These are phyloP conservation scores for Stagonosporopsis cucurbitacearum DNA, from an alignment of 2,329 filamentous ascomycete species.

Conservation along the genomic window DNA sequence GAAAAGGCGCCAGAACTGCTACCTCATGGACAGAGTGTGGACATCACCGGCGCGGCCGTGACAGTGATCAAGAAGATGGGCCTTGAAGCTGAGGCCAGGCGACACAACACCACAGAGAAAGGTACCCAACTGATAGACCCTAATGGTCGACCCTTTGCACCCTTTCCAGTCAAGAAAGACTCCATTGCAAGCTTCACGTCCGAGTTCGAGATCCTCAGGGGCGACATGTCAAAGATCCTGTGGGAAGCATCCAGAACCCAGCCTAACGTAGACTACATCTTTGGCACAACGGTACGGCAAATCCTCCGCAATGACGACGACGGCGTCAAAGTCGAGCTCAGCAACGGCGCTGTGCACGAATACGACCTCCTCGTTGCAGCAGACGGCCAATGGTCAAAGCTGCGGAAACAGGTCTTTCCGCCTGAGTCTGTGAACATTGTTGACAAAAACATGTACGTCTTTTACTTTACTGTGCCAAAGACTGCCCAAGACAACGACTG, in stretches of 20 bases:
- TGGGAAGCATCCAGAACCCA: constrained; percentile 14
- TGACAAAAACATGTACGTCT: constrained; percentile 36
- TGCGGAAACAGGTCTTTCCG: constrained; percentile 38
- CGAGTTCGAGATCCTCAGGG: constrained; percentile 41
- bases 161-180: constrained; percentile 26
- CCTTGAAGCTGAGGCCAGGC: constrained; percentile 45
- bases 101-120: constrained; percentile 46
- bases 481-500: constrained; percentile 43
- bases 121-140: constrained; percentile 47
- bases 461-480: constrained; percentile 49
- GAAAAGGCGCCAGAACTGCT: constrained; percentile 50
- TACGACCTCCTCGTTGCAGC: constrained; percentile 64
- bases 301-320: constrained; percentile 46
- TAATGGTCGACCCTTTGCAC: constrained; percentile 20
- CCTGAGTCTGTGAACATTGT: constrained; percentile 24
- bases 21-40: constrained; percentile 52
- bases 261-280: constrained; percentile 12
- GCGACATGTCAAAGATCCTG: constrained; percentile 45
- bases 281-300: constrained; percentile 25
- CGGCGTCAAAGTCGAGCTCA: constrained; percentile 51
- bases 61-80: constrained; percentile 51
- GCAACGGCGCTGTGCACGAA: constrained; percentile 50
- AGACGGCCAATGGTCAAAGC: constrained; percentile 62
- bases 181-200: constrained; percentile 21
- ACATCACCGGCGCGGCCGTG: constrained; percentile 52